These are phyloP conservation scores for Candida maris DNA, from an alignment of 805 yeast genomes.

Conservation along the genomic window DNA sequence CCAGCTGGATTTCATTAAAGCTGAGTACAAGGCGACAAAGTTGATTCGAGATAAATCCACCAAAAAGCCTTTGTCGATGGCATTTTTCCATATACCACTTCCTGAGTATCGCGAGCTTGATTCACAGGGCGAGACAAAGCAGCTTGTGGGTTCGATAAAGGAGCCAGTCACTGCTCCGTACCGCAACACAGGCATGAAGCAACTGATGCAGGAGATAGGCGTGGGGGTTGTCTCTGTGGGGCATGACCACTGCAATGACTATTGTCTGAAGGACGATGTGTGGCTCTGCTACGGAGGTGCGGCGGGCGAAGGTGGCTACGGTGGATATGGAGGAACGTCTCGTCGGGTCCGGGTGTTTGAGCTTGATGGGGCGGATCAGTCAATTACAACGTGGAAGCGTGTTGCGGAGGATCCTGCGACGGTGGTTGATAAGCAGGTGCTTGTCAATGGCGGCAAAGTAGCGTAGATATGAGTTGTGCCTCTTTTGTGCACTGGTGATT, in stretches of 20 bases:
- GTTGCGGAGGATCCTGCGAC: constrained; percentile 51
- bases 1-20: constrained; percentile 19
- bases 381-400: constrained; percentile 70
- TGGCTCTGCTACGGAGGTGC: constrained; percentile 97
- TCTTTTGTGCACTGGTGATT: too few species aligned
- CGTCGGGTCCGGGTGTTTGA: constrained; percentile 75
- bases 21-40: constrained; percentile 5
- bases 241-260: constrained; percentile 95
- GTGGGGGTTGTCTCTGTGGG: constrained; percentile 79
- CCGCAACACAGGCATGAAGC: constrained; percentile 63
- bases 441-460: constrained; percentile 1
- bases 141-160: constrained; percentile 56
- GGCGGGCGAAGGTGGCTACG: constrained; percentile 94
- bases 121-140: constrained; percentile 19
- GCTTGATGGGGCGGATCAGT: constrained; percentile 46
- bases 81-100: constrained; percentile 91
- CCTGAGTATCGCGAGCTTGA: constrained; percentile 67
- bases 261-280: constrained; percentile 60
- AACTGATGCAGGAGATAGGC: constrained; percentile 57
- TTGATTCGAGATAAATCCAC: constrained; percentile 15
- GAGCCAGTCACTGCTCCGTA: constrained; percentile 82
- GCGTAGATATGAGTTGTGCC: too few species aligned
- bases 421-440: constrained; percentile 8
- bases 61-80: constrained; percentile 63
- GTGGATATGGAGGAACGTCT: constrained; percentile 84